phyloP scores from a whole-genome alignment of 2,329 filamentous ascomycete genomes.

The Fusarium agapanthi region DNA sequence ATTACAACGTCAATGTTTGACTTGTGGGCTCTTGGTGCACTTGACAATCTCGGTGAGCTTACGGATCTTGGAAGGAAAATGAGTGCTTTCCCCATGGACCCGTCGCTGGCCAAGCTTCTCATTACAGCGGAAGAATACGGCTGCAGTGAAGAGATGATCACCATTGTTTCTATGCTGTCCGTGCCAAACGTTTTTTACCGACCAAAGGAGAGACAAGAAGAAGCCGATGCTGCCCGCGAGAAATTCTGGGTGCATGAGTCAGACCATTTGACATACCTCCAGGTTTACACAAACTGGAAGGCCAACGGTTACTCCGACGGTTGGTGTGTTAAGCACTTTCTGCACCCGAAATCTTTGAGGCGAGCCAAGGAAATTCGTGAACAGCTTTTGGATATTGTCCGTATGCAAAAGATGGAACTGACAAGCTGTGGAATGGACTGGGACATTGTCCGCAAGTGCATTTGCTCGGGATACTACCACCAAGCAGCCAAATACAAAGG shows the following conservation, averaged over 20 bases:
- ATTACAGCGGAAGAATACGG: constrained; percentile 90
- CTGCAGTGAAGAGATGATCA: constrained; percentile 97
- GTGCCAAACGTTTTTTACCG: constrained; percentile 97
- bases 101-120: constrained; percentile 90
- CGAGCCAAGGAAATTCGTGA: constrained; percentile 94
- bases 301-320: constrained; percentile 87
- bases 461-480: constrained; percentile 98
- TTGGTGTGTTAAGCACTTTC: constrained; percentile 93
- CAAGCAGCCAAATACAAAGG: constrained; percentile 97
- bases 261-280: constrained; percentile 92
- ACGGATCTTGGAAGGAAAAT: constrained; percentile 89
- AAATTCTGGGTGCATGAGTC: constrained; percentile 99
- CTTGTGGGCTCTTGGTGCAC: constrained; percentile 91
- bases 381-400: constrained; percentile 93
- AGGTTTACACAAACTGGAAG: constrained; percentile 96
- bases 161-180: constrained; percentile 96
- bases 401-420: constrained; percentile 88
- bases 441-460: constrained; percentile 94
- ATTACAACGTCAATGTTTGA: constrained; percentile 98
- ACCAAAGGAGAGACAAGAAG: constrained; percentile 94
- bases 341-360: constrained; percentile 93
- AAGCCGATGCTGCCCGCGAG: constrained; percentile 92
- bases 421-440: constrained; percentile 94
- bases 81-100: constrained; percentile 99
- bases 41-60: constrained; percentile 93